phyloP scores from a whole-genome alignment of 2,329 filamentous ascomycete genomes.

The Sporothrix mexicana region DNA sequence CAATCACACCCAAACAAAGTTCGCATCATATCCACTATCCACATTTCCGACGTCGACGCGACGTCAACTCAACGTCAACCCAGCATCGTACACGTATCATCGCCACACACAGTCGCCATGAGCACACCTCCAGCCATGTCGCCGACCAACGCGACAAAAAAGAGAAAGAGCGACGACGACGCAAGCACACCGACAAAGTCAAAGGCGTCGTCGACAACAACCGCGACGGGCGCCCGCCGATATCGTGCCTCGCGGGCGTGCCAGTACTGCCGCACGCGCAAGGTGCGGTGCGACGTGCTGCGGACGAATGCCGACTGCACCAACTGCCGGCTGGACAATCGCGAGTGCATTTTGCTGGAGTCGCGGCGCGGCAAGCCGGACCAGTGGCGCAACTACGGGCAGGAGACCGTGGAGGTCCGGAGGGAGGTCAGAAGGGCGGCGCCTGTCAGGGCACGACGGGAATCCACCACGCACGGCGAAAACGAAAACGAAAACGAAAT shows the following conservation, averaged over 20 bases:
- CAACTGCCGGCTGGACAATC: conserved; percentile 27
- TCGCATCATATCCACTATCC: background rate
- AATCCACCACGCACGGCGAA: background rate
- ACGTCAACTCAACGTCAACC: too few species aligned
- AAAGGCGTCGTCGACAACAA: background rate
- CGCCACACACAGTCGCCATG: background rate
- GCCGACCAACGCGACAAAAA: background rate
- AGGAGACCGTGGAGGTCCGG: background rate
- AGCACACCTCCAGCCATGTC: conserved; percentile 11
- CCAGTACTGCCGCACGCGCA: conserved; percentile 28
- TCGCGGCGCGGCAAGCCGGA: conserved; percentile 16
- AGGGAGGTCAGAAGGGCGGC: background rate
- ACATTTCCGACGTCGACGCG: background rate
- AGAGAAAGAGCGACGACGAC: conserved; percentile 1
- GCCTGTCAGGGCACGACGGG: background rate
- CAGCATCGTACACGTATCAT: too few species aligned
- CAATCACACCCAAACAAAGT: background rate
- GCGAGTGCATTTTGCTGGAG: conserved; percentile 22
- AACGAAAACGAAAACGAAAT: too few species aligned
- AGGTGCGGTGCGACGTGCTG: conserved; percentile 28
- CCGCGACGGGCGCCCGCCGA: background rate
- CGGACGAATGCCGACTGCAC: conserved; percentile 16
- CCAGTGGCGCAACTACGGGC: conserved; percentile 19
- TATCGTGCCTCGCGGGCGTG: conserved; percentile 26
- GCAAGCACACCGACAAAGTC: too few species aligned